These are phyloP conservation scores for Suhomyces atakaporum DNA, from an alignment of 1,139 yeast genomes.

Conservation along the genomic window DNA sequence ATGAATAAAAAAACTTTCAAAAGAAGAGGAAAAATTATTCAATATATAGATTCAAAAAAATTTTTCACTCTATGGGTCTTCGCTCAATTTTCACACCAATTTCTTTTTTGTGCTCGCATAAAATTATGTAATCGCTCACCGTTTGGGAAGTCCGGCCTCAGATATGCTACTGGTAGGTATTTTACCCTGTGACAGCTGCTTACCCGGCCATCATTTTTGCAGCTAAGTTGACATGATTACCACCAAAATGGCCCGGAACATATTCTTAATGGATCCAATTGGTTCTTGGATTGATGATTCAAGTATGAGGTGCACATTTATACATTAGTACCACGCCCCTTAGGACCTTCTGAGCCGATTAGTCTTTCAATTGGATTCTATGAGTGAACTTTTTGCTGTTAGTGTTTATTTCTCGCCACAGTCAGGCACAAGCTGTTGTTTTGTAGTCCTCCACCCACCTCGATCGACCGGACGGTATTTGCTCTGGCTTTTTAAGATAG, in stretches of 20 bases:
- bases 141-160: constrained; percentile 4
- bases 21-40: constrained; percentile 11
- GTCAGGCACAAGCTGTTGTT: no score
- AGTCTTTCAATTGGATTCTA: no score
- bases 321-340: no score
- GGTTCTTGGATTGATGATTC: not conserved
- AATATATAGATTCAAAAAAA: constrained; percentile 17
- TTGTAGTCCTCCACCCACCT: no score
- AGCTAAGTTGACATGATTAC: constrained; percentile 7
- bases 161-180: constrained; percentile 4
- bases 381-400: no score
- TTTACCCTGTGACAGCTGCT: constrained; percentile 4
- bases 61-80: constrained; percentile 18
- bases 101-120: constrained; percentile 7
- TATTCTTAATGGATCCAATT: not conserved
- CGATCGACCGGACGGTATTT: no score
- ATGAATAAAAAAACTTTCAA: constrained; percentile 19
- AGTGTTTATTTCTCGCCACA: no score
- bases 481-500: no score
- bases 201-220: constrained; percentile 12
- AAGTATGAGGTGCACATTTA: no score
- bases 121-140: constrained; percentile 2
- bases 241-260: no score
- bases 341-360: no score
- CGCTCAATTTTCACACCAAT: constrained; percentile 14